Base-by-base conservation (phyloP, 208 protist genomes). In the Angomonas desouzai region DNA sequence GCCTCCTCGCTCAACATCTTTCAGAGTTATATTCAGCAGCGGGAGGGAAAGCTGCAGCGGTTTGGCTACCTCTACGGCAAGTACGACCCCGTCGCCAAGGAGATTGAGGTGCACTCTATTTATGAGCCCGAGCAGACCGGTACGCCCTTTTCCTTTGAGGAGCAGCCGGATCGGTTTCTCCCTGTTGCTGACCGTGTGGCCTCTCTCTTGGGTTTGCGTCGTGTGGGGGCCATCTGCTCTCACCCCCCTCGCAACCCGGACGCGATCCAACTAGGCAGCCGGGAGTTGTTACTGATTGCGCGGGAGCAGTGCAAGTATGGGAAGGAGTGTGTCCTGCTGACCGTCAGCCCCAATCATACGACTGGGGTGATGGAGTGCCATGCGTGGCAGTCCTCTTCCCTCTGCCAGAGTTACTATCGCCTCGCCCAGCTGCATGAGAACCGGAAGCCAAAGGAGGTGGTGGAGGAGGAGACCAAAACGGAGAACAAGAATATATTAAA, bases 61-160 rank as follows among this genome's bases (percentile, higher is more conserved):
- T 92, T 92, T 68, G 91, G 85, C 30, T 79, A 94, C 36, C 68
- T 96, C 30, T 96, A 96, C 72, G 91, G 91, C 34, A 73, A 57
- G 7, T 87, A 85, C 71, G 77, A 91, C 45, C 63, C 22, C 10
- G 63, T 43, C 0, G 51, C 47, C 9, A 59, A 69, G 23, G 73
- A 64, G 9, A 49, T 94, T 18, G 83, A 93, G 62, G 81, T 91
- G 55, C 91, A 96, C 70, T 77, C 87, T 29, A 66, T 94, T 3
- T 96, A 96, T 64, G 91, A 96, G 68, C 87, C 87, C 0, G 79
- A 94, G 75, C 87, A 93, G 74, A 69, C 79, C 36, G 84, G 87
- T 33, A 86, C 74, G 58, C 56, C 66, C 2, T 71, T 64, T 59
- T 71, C 77, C 55, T 89, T 94, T 48, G 75, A 80, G 22, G 64